Evolutionary conservation across 1,284 basidiomycete species (phyloP).

Genomic region (Hymenochaete sp.): DNA sequence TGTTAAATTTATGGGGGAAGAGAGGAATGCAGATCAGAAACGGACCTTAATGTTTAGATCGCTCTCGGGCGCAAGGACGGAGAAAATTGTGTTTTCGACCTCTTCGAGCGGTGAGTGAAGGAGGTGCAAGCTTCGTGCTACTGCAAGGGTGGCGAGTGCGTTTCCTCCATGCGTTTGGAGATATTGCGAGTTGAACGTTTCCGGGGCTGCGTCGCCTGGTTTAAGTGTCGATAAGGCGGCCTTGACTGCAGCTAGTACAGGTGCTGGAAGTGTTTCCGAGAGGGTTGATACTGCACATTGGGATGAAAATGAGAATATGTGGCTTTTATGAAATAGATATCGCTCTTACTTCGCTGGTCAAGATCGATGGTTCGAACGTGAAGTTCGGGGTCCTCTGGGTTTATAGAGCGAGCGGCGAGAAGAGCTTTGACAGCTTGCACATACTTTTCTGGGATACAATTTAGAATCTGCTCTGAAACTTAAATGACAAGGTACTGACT

Average conservation of each 20-base stretch:
- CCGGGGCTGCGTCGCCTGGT: slow-evolving; percentile 48
- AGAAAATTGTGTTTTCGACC: slow-evolving; percentile 53
- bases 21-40: slow-evolving; percentile 13
- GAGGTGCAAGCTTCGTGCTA: slow-evolving; percentile 43
- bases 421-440: slow-evolving; percentile 74
- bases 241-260: slow-evolving; percentile 37
- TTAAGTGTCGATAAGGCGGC: slow-evolving; percentile 43
- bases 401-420: slow-evolving; percentile 46
- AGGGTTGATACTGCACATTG: slow-evolving; percentile 33
- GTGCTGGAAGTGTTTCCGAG: slow-evolving; percentile 33
- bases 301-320: neutral
- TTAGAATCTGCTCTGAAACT: slow-evolving; percentile 1
- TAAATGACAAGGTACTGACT: slow-evolving; percentile 39
- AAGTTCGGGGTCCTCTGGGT: slow-evolving; percentile 55
- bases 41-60: slow-evolving; percentile 45
- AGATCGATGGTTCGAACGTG: slow-evolving; percentile 68
- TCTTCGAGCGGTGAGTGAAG: slow-evolving; percentile 45
- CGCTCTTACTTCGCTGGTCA: slow-evolving; percentile 40
- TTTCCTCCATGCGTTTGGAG: slow-evolving; percentile 52
- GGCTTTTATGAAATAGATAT: slow-evolving; percentile 4
- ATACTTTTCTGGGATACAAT: slow-evolving; percentile 55
- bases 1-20: neutral
- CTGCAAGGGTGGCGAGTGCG: slow-evolving; percentile 48
- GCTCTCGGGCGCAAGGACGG: slow-evolving; percentile 37
- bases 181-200: slow-evolving; percentile 67